A percentile compares a stretch with the other conserved stretches of the same genome.
Evolutionary conservation across 2,329 filamentous ascomycete species (phyloP).

Genomic region (Colletotrichum euphorbiae): DNA sequence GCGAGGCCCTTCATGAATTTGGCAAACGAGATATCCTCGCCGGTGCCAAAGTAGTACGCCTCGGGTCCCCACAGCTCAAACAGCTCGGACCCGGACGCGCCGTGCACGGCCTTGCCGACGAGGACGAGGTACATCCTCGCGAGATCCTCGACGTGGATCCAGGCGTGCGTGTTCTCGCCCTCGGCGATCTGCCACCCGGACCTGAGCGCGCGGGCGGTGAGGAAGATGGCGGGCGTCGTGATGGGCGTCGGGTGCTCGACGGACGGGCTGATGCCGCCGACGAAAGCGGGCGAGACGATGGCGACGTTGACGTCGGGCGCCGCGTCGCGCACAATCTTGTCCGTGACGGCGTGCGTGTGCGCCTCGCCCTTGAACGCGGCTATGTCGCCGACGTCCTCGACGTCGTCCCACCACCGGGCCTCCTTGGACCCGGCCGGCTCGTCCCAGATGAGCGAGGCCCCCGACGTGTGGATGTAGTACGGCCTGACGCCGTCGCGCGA

Average conservation of each 20-base stretch:
- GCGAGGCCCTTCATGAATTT: conserved; percentile 16
- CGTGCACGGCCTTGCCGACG: conserved; percentile 20
- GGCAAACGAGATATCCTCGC: conserved; percentile 23
- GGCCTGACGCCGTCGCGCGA: conserved; percentile 12
- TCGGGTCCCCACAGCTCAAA: conserved; percentile 23
- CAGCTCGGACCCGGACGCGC: conserved; percentile 14
- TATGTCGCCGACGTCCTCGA: conserved; percentile 19
- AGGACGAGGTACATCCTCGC: conserved; percentile 19
- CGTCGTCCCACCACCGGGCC: conserved; percentile 30
- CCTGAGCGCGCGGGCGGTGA: conserved; percentile 27
- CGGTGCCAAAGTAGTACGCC: conserved; percentile 19
- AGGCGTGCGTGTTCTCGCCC: conserved; percentile 28
- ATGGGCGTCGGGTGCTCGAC: conserved; percentile 41
- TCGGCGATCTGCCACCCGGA: conserved; percentile 29
- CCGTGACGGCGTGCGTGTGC: conserved; percentile 24
- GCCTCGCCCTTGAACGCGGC: conserved; percentile 27
- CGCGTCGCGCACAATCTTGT: conserved; percentile 24
- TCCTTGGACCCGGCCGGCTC: conserved; percentile 28
- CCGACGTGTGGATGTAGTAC: conserved; percentile 24
- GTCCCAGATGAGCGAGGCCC: conserved; percentile 29
- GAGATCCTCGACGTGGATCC: conserved; percentile 28
- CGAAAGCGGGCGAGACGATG: conserved; percentile 38
- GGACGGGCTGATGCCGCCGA: conserved; percentile 41
- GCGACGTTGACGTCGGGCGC: conserved; percentile 18
- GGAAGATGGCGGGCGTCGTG: conserved; percentile 34